These are phyloP conservation scores for Kwoniella pini DNA, from an alignment of 768 basidiomycete genomes.

Conservation along the genomic window DNA sequence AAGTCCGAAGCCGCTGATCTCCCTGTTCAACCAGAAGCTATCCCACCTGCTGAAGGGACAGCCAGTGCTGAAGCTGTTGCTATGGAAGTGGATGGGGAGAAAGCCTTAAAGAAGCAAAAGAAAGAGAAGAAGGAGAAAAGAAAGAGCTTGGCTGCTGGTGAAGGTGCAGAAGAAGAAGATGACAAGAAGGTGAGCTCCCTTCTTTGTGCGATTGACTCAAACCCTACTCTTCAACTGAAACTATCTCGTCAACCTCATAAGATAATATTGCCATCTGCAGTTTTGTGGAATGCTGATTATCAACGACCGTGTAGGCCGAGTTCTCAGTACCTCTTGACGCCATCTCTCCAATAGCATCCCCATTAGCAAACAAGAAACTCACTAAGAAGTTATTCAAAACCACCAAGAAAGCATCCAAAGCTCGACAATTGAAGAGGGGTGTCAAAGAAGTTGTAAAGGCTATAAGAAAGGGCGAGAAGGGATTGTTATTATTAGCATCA, in stretches of 20 bases:
- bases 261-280: too few relatives aligned
- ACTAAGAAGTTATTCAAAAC: slow-evolving; percentile 92
- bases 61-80: slow-evolving; percentile 51
- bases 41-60: slow-evolving; percentile 40
- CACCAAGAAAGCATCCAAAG: slow-evolving; percentile 92
- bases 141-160: slow-evolving; percentile 40
- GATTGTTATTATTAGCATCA: slow-evolving; percentile 86
- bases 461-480: slow-evolving; percentile 94
- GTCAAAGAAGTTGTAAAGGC: slow-evolving; percentile 99
- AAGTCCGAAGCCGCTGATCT: slow-evolving; percentile 51
- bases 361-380: slow-evolving; percentile 89
- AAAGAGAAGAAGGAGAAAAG: slow-evolving; percentile 55
- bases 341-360: slow-evolving; percentile 89
- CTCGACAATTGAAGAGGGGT: slow-evolving; percentile 91
- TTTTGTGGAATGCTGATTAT: neutral
- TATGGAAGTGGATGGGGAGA: slow-evolving; percentile 49
- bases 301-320: slow-evolving; percentile 10
- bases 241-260: too few relatives aligned
- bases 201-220: too few relatives aligned
- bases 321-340: slow-evolving; percentile 71
- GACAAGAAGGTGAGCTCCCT: slow-evolving; percentile 48
- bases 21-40: slow-evolving; percentile 30
- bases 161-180: slow-evolving; percentile 55
- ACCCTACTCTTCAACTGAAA: too few relatives aligned
- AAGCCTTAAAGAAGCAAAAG: slow-evolving; percentile 57